Evolutionary conservation across 1,284 basidiomycete species (phyloP).

Genomic region (Cronartium quercuum): DNA sequence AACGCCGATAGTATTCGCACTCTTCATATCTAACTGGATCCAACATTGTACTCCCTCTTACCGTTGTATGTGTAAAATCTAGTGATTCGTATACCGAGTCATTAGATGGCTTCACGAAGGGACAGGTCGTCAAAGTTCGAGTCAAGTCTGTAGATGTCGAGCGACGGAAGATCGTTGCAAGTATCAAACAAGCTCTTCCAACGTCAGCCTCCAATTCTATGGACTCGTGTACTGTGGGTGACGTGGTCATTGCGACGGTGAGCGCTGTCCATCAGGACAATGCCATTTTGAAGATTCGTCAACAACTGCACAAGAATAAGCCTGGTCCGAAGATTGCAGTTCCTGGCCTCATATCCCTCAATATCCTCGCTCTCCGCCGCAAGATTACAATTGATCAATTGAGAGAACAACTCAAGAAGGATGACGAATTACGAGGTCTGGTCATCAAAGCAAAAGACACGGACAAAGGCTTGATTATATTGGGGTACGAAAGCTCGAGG

Average conservation of each 20-base stretch:
- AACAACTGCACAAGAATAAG: conserved; percentile 29
- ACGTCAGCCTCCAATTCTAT: neutral
- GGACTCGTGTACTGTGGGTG: neutral
- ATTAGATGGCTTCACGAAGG: conserved; percentile 67
- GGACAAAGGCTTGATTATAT: conserved; percentile 79
- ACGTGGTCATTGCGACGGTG: conserved; percentile 44
- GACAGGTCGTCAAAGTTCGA: conserved; percentile 73
- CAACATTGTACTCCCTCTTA: neutral
- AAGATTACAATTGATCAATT: conserved; percentile 64
- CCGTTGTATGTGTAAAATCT: conserved; percentile 15
- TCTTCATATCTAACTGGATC: neutral
- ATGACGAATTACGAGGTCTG: conserved; percentile 68
- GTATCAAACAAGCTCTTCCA: neutral
- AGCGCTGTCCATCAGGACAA: conserved; percentile 45
- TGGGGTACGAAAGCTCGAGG: conserved; percentile 52
- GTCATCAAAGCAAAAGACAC: conserved; percentile 83
- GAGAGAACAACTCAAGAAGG: conserved; percentile 61
- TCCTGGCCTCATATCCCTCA: conserved; percentile 14
- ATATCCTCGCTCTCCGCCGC: conserved; percentile 61
- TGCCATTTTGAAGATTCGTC: conserved; percentile 44
- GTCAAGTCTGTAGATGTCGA: conserved; percentile 67
- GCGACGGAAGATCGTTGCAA: conserved; percentile 54
- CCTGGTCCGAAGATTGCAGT: neutral
- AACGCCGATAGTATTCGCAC: neutral
- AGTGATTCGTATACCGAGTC: conserved; percentile 63